These are phyloP conservation scores for Pelomyxa schiedti DNA, from an alignment of 78 protist genomes.

Conservation along the genomic window DNA sequence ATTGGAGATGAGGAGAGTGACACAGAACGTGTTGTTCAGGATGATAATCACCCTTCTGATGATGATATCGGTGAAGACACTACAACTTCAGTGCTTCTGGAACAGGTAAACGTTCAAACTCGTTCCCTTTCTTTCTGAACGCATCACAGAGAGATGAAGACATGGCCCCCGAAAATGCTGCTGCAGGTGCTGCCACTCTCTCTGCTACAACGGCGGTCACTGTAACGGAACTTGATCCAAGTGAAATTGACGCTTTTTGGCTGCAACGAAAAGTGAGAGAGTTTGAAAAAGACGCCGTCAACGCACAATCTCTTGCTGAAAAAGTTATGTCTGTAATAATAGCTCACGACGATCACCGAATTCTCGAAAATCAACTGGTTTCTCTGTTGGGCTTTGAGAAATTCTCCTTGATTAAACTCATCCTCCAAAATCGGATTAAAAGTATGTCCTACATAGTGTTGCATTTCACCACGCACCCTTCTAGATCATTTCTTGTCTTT, in stretches of 20 bases:
- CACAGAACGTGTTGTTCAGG: constrained; percentile 3
- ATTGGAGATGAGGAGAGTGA: constrained; percentile 65
- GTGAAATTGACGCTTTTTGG: constrained; percentile 64
- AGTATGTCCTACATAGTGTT: not conserved
- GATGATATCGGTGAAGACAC: constrained; percentile 9
- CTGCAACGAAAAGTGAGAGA: constrained; percentile 46
- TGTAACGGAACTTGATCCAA: constrained; percentile 18
- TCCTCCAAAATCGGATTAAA: constrained; percentile 17
- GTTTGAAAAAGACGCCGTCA: constrained; percentile 37
- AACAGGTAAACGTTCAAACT: not conserved
- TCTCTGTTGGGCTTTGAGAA: constrained; percentile 57
- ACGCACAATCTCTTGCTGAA: constrained; percentile 32
- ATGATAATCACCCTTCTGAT: constrained; percentile 13
- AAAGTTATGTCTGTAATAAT: constrained; percentile 27
- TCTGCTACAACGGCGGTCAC: constrained; percentile 1
- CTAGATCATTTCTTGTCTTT: not conserved
- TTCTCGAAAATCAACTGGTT: constrained; percentile 70
- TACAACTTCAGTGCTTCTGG: not conserved
- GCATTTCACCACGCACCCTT: not conserved
- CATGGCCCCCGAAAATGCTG: not conserved
- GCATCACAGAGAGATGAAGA: not conserved
- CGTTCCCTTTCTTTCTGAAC: constrained; percentile 5
- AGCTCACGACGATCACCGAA: constrained; percentile 4
- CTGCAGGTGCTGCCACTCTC: not conserved
- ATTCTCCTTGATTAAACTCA: constrained; percentile 67